Evolutionary conservation across 805 yeast genomes (phyloP).

Genomic region (Myxozyma nipponensis): DNA sequence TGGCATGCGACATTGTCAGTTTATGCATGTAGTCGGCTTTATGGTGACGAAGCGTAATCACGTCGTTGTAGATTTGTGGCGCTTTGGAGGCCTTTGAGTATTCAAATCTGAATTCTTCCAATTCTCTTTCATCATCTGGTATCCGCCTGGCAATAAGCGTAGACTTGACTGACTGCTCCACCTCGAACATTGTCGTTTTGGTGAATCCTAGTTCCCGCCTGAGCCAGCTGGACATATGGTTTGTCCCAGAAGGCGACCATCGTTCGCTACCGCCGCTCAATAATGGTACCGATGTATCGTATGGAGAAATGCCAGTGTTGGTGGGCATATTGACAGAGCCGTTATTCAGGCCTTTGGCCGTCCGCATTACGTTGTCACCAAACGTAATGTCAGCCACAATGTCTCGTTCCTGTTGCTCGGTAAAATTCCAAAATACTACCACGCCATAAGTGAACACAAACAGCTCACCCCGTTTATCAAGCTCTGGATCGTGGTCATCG

Average conservation of each 20-base stretch:
- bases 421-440: conserved; percentile 96
- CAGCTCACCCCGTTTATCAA: conserved; percentile 60
- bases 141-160: conserved; percentile 55
- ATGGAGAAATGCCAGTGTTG: background rate
- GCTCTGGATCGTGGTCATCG: conserved; percentile 1
- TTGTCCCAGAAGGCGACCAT: background rate
- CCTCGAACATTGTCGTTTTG: background rate
- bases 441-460: conserved; percentile 90
- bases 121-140: conserved; percentile 85
- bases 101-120: conserved; percentile 79
- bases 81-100: conserved; percentile 48
- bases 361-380: conserved; percentile 38
- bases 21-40: conserved; percentile 85
- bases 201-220: background rate
- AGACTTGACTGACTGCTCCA: conserved; percentile 38
- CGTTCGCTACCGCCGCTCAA: background rate
- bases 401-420: conserved; percentile 88
- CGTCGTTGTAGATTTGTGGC: conserved; percentile 70
- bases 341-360: background rate
- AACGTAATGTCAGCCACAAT: conserved; percentile 87
- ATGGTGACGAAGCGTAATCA: conserved; percentile 59
- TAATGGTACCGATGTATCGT: background rate
- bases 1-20: conserved; percentile 90
- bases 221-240: background rate
- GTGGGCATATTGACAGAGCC: background rate